Conservation (phyloP, 2,329 filamentous ascomycete species). For the Aphanocladium album region DNA sequence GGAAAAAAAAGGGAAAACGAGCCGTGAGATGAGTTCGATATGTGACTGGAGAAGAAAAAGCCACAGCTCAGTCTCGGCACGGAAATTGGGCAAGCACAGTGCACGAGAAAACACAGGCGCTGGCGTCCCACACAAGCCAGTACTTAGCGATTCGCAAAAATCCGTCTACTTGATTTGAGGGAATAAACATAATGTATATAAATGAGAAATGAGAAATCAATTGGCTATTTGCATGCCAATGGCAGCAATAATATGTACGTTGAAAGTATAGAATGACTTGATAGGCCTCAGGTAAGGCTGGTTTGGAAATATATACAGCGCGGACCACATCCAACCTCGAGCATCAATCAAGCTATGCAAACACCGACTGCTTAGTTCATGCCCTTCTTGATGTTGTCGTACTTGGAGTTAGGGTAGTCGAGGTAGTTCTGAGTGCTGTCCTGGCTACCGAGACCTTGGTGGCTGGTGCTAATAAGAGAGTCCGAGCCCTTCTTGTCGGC, state of each 20-base stretch:
- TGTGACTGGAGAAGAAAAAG: not conserved
- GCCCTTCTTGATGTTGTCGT: constrained; percentile 45
- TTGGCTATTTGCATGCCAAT: not conserved
- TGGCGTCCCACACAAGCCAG: not conserved
- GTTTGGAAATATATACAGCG: not conserved
- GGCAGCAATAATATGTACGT: not conserved
- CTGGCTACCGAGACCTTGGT: constrained; percentile 37
- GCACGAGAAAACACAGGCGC: not conserved
- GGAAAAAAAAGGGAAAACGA: not conserved
- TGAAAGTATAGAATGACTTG: not conserved
- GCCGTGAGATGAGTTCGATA: not conserved
- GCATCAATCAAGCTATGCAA: not conserved
- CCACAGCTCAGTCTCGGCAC: not conserved
- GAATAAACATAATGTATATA: too few species aligned
- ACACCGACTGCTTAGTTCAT: constrained; percentile 16
- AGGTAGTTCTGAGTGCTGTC: constrained; percentile 46
- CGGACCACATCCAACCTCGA: not conserved
- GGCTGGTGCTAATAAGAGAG: constrained; percentile 53
- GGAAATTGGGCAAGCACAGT: not conserved
- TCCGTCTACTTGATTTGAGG: too few species aligned
- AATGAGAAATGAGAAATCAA: not conserved
- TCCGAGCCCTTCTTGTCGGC: constrained; percentile 56
- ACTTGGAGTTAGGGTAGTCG: constrained; percentile 48
- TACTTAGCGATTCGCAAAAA: too few species aligned
- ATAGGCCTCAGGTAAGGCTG: not conserved